These are phyloP conservation scores for Cyberlindnera euphorbiiphila DNA, from an alignment of 805 yeast genomes.

Conservation along the genomic window DNA sequence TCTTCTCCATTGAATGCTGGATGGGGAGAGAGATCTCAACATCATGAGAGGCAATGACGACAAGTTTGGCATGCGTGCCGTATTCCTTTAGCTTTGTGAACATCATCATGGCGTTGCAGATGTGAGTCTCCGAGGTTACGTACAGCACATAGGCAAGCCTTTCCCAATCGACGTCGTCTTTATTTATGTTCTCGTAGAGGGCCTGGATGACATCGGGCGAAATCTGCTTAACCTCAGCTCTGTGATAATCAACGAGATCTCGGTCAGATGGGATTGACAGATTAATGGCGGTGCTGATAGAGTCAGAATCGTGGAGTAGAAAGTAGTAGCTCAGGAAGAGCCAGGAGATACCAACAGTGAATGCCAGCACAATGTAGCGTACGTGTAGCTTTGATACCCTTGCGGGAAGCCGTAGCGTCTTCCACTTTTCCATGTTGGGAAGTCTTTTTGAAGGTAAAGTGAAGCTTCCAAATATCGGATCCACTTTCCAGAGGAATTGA, in stretches of 20 bases:
- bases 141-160: slow-evolving; percentile 55
- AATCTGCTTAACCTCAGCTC: slow-evolving; percentile 20
- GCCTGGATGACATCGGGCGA: slow-evolving; percentile 23
- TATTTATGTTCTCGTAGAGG: slow-evolving; percentile 16
- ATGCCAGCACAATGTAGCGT: too few species aligned
- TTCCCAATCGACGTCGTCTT: slow-evolving; percentile 35
- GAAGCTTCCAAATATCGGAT: too few species aligned
- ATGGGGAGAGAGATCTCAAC: not conserved
- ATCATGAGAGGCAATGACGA: slow-evolving; percentile 33
- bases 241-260: slow-evolving; percentile 20
- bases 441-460: too few species aligned
- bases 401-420: too few species aligned
- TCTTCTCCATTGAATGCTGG: not conserved
- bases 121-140: slow-evolving; percentile 49
- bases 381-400: too few species aligned
- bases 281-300: too few species aligned
- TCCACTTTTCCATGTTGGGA: too few species aligned
- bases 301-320: too few species aligned
- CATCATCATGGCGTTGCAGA: slow-evolving; percentile 50
- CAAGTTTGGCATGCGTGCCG: slow-evolving; percentile 42
- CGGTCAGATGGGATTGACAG: too few species aligned
- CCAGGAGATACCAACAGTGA: too few species aligned
- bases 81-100: slow-evolving; percentile 36
- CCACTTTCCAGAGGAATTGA: too few species aligned
- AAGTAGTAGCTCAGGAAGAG: too few species aligned